Percentiles rank a stretch among this genome's conserved stretches.
Conservation (phyloP, 2,329 filamentous ascomycete genomes). For the Fusarium tricinctum region DNA sequence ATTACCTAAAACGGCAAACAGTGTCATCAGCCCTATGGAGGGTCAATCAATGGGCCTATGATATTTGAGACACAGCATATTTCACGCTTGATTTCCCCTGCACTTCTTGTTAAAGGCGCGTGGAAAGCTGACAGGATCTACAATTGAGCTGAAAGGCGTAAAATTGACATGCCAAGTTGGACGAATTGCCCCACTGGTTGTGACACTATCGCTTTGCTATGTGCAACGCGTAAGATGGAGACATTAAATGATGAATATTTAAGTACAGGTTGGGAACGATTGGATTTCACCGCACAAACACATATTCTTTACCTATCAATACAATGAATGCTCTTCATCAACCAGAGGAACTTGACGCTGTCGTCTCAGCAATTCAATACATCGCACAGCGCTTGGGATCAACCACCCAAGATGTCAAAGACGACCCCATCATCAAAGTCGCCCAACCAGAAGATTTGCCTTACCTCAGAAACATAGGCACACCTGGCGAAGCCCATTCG, state of each 20-base stretch:
- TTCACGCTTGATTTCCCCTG: background rate
- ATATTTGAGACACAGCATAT: background rate
- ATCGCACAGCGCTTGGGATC: constrained; percentile 7
- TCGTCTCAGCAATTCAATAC: constrained; percentile 18
- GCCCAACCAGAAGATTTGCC: constrained; percentile 27
- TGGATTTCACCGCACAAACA: background rate
- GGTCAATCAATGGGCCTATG: constrained; percentile 13
- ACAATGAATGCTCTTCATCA: constrained; percentile 9
- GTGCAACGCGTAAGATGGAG: background rate
- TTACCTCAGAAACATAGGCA: constrained; percentile 21
- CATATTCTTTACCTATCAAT: too few relatives aligned
- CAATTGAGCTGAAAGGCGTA: constrained; percentile 17
- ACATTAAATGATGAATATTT: background rate
- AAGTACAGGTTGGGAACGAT: background rate
- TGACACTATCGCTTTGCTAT: background rate
- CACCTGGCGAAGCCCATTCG: constrained; percentile 18
- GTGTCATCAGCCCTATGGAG: background rate
- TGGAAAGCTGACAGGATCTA: constrained; percentile 15
- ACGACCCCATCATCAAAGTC: constrained; percentile 34
- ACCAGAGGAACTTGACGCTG: constrained; percentile 18
- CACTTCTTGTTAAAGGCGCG: background rate
- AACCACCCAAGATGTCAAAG: constrained; percentile 20
- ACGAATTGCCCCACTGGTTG: constrained; percentile 5
- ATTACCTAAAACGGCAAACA: constrained; percentile 7
- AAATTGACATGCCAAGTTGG: constrained; percentile 12